phyloP scores from a whole-genome alignment of 306 rosid genomes.

The Quercus cerris region DNA sequence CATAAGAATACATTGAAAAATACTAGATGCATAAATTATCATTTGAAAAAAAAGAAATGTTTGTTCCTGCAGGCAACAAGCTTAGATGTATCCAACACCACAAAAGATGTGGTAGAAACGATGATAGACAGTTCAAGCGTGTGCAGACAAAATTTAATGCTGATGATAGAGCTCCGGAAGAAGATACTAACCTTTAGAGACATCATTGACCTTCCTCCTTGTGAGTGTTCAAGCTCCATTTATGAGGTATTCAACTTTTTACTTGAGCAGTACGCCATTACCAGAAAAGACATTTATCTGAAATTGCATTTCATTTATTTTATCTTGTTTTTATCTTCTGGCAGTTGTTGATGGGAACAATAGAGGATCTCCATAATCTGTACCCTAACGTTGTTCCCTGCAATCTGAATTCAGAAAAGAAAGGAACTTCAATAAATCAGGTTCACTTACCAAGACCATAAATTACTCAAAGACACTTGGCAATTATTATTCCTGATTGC shows the following conservation, averaged over 20 bases:
- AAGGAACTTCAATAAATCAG: constrained; percentile 24
- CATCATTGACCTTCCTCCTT: constrained; percentile 35
- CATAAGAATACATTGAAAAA: not conserved
- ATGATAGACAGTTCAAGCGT: constrained; percentile 1
- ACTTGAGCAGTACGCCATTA: no score
- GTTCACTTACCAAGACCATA: constrained; percentile 1
- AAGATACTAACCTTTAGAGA: constrained; percentile 30
- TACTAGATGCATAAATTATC: not conserved
- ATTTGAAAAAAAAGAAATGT: not conserved
- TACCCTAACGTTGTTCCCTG: constrained; percentile 27
- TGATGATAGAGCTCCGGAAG: constrained; percentile 27
- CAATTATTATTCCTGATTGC: not conserved
- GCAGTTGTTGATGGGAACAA: constrained; percentile 33
- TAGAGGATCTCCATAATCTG: constrained; percentile 40
- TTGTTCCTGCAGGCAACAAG: constrained; percentile 4
- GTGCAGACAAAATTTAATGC: constrained; percentile 8
- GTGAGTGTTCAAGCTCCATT: constrained; percentile 21
- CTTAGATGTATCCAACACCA: not conserved
- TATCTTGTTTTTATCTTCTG: not conserved
- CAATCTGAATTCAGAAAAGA: not conserved
- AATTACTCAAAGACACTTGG: no score
- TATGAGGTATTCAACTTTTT: constrained; percentile 13
- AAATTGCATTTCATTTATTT: not conserved
- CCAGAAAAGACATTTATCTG: not conserved
- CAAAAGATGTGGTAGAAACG: not conserved